Conservation (phyloP, 164 flowering plant genomes). For the Akebia trifoliata region DNA sequence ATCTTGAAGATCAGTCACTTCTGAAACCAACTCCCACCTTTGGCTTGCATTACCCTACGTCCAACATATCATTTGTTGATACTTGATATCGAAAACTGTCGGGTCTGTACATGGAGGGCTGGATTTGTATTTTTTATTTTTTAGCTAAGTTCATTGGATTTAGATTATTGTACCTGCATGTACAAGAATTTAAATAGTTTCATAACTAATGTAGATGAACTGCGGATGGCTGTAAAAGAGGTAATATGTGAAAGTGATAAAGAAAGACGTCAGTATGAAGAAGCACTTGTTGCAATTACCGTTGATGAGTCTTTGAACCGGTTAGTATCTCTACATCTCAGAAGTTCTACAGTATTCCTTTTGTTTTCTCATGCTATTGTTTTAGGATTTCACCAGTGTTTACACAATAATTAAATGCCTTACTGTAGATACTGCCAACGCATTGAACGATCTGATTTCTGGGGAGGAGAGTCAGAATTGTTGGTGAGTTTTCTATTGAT, state of each 20-base stretch:
- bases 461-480: conserved; percentile 96
- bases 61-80: no score
- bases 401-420: neutral
- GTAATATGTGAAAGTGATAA: conserved; percentile 61
- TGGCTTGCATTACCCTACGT: no score
- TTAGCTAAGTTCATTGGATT: neutral
- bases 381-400: neutral
- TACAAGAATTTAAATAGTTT: neutral
- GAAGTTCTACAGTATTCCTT: neutral
- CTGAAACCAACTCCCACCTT: no score
- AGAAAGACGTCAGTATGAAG: conserved; percentile 65
- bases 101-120: no score
- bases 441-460: conserved; percentile 65
- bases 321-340: conserved; percentile 23
- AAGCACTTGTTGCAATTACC: conserved; percentile 84
- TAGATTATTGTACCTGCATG: neutral
- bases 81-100: no score
- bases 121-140: neutral
- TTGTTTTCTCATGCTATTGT: neutral
- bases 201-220: conserved; percentile 55
- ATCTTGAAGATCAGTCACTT: no score
- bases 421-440: conserved; percentile 79
- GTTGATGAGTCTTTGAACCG: conserved; percentile 80
- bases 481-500: conserved; percentile 48
- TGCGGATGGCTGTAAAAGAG: conserved; percentile 90